Evolutionary conservation across 106 monocot genomes (phyloP).

Genomic region (Ottelia alismoides): DNA sequence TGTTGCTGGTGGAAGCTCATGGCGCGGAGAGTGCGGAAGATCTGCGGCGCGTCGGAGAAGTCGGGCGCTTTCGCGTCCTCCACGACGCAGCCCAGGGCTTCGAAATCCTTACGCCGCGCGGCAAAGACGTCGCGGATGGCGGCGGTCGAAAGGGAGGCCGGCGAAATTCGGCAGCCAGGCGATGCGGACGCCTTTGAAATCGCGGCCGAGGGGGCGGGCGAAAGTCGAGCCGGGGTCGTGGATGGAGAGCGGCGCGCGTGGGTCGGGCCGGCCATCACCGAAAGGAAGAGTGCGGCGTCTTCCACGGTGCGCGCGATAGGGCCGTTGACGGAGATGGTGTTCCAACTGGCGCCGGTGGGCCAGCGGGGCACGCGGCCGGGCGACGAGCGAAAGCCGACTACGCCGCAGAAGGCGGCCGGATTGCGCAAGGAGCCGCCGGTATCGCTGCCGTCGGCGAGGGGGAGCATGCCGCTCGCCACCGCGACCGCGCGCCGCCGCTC

Average conservation of each 20-base stretch:
- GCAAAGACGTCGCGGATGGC: not conserved
- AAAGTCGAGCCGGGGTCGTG: too few relatives aligned
- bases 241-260: not conserved
- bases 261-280: not conserved
- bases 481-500: not conserved
- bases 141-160: not conserved
- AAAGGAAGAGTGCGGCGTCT: not conserved
- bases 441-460: not conserved
- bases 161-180: not conserved
- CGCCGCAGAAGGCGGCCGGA: not conserved
- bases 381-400: not conserved
- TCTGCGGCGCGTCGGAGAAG: too few relatives aligned
- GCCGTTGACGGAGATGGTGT: not conserved
- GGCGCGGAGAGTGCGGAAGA: too few relatives aligned
- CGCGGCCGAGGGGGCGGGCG: too few relatives aligned
- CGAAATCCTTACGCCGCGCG: too few relatives aligned
- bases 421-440: not conserved
- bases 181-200: not conserved
- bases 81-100: too few relatives aligned
- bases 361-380: not conserved
- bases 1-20: too few relatives aligned
- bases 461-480: not conserved
- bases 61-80: not conserved
- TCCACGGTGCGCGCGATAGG: not conserved
- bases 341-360: not conserved